Evolutionary conservation across 768 basidiomycete genomes (phyloP).

Genomic region (Xerocomellus chrysenteron): DNA sequence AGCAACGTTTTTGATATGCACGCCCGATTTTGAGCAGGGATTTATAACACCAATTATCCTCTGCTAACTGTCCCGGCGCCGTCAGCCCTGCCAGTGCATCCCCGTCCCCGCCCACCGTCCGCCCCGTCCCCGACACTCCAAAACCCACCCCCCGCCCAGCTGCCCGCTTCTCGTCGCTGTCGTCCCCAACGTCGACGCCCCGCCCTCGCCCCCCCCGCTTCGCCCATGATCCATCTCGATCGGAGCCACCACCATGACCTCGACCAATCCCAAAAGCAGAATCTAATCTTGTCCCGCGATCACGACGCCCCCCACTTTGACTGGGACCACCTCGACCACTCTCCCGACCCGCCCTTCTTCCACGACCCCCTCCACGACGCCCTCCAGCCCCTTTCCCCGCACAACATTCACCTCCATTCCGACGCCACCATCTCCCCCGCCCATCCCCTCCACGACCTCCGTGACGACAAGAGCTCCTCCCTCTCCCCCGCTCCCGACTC

Average conservation of each 20-base stretch:
- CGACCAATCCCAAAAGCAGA: conserved; percentile 38
- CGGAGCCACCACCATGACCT: conserved; percentile 46
- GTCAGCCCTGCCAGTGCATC: not conserved
- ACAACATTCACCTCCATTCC: conserved; percentile 14
- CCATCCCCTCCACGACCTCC: conserved; percentile 17
- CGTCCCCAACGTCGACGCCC: not conserved
- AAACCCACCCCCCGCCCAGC: not conserved
- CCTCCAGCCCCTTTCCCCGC: conserved; percentile 20
- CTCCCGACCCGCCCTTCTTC: conserved; percentile 24
- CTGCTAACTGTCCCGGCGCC: conserved; percentile 11
- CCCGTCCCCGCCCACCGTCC: conserved; percentile 2
- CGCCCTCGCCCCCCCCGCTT: not conserved
- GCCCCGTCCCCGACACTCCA: not conserved
- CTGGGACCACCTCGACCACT: conserved; percentile 35
- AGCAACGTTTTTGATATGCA: conserved; percentile 34
- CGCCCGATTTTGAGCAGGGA: conserved; percentile 32
- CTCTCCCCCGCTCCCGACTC: conserved; percentile 55
- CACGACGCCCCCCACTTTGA: conserved; percentile 32
- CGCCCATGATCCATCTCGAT: conserved; percentile 54
- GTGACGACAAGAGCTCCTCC: conserved; percentile 51
- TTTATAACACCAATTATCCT: conserved; percentile 30
- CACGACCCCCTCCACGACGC: conserved; percentile 26
- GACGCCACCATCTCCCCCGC: conserved; percentile 8
- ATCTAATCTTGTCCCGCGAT: conserved; percentile 43
- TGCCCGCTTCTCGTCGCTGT: not conserved